These are phyloP conservation scores for Starmerella etchellsii DNA, from an alignment of 805 yeast genomes.

Conservation along the genomic window DNA sequence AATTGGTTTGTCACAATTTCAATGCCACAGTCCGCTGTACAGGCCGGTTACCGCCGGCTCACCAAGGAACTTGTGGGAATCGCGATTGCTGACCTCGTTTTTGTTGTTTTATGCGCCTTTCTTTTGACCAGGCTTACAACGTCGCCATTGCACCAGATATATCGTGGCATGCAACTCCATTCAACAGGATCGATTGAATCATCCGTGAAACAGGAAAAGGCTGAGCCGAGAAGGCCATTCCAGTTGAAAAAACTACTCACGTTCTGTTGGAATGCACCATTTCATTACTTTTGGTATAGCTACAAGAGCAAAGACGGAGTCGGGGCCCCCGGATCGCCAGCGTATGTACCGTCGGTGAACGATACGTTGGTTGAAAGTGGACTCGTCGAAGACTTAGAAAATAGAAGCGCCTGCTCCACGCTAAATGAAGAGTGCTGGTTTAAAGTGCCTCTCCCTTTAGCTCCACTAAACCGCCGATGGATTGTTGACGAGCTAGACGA, in stretches of 20 bases:
- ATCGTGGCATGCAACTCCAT: slow-evolving; percentile 16
- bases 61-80: slow-evolving; percentile 15
- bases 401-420: too few species aligned
- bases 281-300: background rate
- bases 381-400: too few species aligned
- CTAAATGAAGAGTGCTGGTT: background rate
- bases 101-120: slow-evolving; percentile 11
- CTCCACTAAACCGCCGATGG: slow-evolving; percentile 11
- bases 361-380: too few species aligned
- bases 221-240: too few species aligned
- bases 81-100: slow-evolving; percentile 12
- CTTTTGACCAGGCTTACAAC: slow-evolving; percentile 17
- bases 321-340: too few species aligned
- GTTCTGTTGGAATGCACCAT: too few species aligned
- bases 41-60: slow-evolving; percentile 6
- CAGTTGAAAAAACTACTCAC: too few species aligned
- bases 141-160: slow-evolving; percentile 15
- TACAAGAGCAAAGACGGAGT: background rate
- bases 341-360: too few species aligned
- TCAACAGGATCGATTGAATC: too few species aligned
- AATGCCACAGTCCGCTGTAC: slow-evolving; percentile 7
- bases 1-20: slow-evolving; percentile 16
- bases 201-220: background rate
- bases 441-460: slow-evolving; percentile 15
- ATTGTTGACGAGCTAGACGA: slow-evolving; percentile 69